Base-by-base conservation (phyloP, 768 basidiomycete genomes). In the Fomitopsis pulvina region DNA sequence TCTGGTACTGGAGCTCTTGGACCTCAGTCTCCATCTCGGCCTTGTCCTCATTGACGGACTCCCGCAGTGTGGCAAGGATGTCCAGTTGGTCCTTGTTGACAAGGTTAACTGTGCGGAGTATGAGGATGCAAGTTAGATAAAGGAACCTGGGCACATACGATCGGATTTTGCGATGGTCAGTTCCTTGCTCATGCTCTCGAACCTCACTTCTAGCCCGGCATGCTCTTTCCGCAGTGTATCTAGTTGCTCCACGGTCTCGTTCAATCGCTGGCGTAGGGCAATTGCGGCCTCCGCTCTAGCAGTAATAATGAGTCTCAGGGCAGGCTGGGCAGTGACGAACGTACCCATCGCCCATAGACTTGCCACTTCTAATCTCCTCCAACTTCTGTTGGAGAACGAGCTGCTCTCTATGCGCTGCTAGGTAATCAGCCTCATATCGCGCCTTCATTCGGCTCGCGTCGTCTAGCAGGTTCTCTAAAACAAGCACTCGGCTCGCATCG, bases 11-110 rank as follows among this genome's bases (percentile, higher is more conserved):
- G 37, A 92, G 66, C 29, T 73, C 73, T 24, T 75, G 75, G 29
- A 87, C 65, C 48, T 94, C 87, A 1, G 69, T 71, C 60, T 88
- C 87, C 9, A 94, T 74, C 12, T 71, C 78, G 11, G 75, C 74
- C 65, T 92, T 92, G 66, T 97, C 94, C 62, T 88, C 85, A 61
- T 85, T 86, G 38, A 95, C 88, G 1, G 88, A 92, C 51, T 92
- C 90, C 37, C 94, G 83, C 24, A 96, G 70, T 5, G 82, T 82
- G 2, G 83, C 77, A 27, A 98, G 81, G 51, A 94, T 92, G 46
- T 94, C 93, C 20, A 93, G 71, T 63, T 97, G 92, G 62, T 96
- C 92, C 64, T 90, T 92, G 71, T 92, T 88, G 40, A 97, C 86
- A 39, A 98, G 76, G 40, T 80, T 87, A 60, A 97, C 93, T 95